Evolutionary conservation across 805 yeast species (phyloP), one percentile per base, ranked within the genome.

Genomic region (Wickerhamiella kurtzmanii): DNA sequence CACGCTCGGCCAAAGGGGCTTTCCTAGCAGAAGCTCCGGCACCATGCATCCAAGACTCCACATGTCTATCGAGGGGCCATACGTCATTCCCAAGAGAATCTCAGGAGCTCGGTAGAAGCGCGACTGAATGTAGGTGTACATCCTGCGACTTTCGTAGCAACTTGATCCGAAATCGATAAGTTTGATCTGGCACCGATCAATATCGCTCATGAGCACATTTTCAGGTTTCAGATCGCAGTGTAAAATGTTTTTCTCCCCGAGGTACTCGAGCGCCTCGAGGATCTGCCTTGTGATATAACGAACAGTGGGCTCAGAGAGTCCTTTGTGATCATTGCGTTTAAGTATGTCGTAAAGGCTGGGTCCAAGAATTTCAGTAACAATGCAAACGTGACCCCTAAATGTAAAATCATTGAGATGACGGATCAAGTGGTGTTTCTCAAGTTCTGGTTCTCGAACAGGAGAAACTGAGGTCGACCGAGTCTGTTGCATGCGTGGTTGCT

Each of bases 31-130:
- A 84, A 92, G 80, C 65, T 92, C 98, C 13, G 96, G 96, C 50
- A 92, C 68, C 35, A 92, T 95, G 68, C 98, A 89, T 1, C 97
- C 99, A 50, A 89, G 70, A 16, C 96, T 95, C 99, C 99, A 92
- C 58, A 88, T 82, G 64, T 92, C 99, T 49, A 92, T 89, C 59
- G 87, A 84, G 2, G 94, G 80, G 3, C 94, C 77, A 63, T 92
- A 92, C 36, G 80, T 74, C 49, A 88, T 77, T 1, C 98, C 98
- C 47, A 92, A 79, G 60, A 92, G 83, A 50, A 92, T 73, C 64
- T 92, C 99, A 0, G 99, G 99, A 1, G 97, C 94, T 56, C 96
- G 75, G 65, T 88, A 88, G 64, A 87, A 92, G 58, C 98, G 77
- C 20, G 96, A 86, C 64, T 96, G 94, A 49, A 92, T 92, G 62